Evolutionary conservation across 2,329 filamentous ascomycete species (phyloP).

Genomic region (Penicillium sclerotigenum): DNA sequence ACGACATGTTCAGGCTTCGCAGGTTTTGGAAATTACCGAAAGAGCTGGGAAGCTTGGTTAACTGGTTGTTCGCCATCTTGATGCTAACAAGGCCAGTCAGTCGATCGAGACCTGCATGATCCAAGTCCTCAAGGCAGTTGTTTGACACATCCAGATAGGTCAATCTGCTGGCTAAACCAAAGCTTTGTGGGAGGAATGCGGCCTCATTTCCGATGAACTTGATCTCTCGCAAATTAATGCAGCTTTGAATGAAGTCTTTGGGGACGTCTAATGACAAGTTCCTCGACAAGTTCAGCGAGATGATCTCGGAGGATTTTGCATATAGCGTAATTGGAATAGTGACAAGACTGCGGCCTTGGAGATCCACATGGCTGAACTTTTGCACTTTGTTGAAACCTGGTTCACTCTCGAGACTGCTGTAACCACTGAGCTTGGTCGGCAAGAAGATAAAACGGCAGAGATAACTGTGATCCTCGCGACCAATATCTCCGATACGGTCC

Average conservation of each 20-base stretch:
- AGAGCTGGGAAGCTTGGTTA: constrained; percentile 73
- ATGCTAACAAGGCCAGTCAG: constrained; percentile 78
- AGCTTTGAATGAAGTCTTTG: constrained; percentile 93
- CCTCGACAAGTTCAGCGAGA: constrained; percentile 86
- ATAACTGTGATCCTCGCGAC: constrained; percentile 95
- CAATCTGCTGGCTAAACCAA: constrained; percentile 74
- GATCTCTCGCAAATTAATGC: constrained; percentile 86
- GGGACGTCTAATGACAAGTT: constrained; percentile 91
- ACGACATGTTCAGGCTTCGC: constrained; percentile 84
- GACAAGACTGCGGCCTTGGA: constrained; percentile 83
- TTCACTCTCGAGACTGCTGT: constrained; percentile 69
- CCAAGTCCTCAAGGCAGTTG: constrained; percentile 82
- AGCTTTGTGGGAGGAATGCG: constrained; percentile 75
- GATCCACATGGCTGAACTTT: constrained; percentile 91
- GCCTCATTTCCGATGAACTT: constrained; percentile 95
- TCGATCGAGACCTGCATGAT: constrained; percentile 75
- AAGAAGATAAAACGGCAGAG: constrained; percentile 94
- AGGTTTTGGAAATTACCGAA: constrained; percentile 78
- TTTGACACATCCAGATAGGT: constrained; percentile 94
- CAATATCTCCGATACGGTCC: constrained; percentile 87
- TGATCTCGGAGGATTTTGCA: constrained; percentile 86
- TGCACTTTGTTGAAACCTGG: constrained; percentile 76
- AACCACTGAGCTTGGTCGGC: constrained; percentile 80
- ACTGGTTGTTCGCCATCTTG: constrained; percentile 88
- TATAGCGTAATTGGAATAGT: constrained; percentile 95